Evolutionary conservation across 1,284 basidiomycete species (phyloP).

Genomic region (Ceratobasidium sp.): DNA sequence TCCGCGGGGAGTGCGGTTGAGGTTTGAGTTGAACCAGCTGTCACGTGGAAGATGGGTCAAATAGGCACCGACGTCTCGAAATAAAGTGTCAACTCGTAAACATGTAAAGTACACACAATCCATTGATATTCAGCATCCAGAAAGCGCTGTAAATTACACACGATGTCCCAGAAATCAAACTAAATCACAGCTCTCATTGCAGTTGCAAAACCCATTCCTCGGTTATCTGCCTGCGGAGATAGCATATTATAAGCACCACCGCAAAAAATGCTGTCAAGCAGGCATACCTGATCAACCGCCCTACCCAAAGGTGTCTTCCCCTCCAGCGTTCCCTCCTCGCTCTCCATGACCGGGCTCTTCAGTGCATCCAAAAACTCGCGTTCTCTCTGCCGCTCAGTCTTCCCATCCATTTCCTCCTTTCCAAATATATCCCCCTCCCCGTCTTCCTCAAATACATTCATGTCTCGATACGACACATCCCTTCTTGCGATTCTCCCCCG

Average conservation of each 20-base stretch:
- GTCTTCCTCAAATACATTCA: constrained; percentile 23
- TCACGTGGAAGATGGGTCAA: not conserved
- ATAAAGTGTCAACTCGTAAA: not conserved
- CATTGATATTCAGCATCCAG: not conserved
- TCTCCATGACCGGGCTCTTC: constrained; percentile 54
- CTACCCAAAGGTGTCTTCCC: constrained; percentile 11
- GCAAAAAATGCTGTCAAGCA: not conserved
- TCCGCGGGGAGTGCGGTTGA: not conserved
- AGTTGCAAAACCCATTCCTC: constrained; percentile 16
- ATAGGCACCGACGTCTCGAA: not conserved
- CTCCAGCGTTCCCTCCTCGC: constrained; percentile 14
- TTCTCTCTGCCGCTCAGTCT: constrained; percentile 60
- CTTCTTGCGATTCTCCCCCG: constrained; percentile 73
- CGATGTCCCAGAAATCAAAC: not conserved
- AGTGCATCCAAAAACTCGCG: constrained; percentile 69
- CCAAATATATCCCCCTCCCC: constrained; percentile 42
- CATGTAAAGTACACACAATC: not conserved
- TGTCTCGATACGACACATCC: constrained; percentile 31
- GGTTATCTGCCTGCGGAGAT: constrained; percentile 4
- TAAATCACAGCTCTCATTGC: constrained; percentile 29
- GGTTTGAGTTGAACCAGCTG: not conserved
- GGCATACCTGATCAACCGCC: constrained; percentile 18
- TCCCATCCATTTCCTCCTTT: constrained; percentile 34
- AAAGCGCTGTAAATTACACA: not conserved
- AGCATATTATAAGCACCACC: not conserved